Evolutionary conservation across 495 filamentous ascomycete genomes (phyloP).

Genomic region (Beverwykella pulmonaria): DNA sequence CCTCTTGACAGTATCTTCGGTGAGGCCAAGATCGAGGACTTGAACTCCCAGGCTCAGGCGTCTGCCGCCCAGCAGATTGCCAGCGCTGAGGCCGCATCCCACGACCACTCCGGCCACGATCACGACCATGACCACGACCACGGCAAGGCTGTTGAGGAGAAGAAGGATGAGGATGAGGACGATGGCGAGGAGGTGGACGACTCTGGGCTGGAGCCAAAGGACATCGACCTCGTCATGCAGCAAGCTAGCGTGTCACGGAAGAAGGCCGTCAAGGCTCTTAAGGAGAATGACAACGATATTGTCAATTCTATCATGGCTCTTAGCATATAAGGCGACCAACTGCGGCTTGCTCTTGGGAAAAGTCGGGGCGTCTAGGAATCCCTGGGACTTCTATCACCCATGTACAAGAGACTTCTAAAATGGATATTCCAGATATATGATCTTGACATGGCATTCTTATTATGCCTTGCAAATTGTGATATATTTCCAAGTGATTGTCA

Average conservation of each 20-base stretch:
- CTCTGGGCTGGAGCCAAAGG: conserved; percentile 91
- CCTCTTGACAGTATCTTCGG: conserved; percentile 82
- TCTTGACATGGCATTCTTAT: neutral
- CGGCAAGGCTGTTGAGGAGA: conserved; percentile 73
- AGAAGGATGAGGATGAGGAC: conserved; percentile 81
- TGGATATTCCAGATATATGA: neutral
- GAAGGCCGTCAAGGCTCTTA: conserved; percentile 97
- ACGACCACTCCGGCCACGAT: conserved; percentile 60
- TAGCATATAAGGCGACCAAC: conserved; percentile 70
- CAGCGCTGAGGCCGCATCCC: conserved; percentile 62
- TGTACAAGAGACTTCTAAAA: conserved; percentile 26
- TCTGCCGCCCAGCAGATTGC: conserved; percentile 90
- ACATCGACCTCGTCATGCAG: conserved; percentile 98
- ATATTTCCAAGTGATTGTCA: neutral
- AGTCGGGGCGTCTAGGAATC: conserved; percentile 2
- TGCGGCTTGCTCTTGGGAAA: neutral
- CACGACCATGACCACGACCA: conserved; percentile 65
- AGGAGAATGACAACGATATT: conserved; percentile 99
- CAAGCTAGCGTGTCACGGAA: conserved; percentile 94
- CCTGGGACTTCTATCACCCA: conserved; percentile 10
- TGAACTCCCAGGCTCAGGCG: conserved; percentile 95
- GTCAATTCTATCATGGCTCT: conserved; percentile 99
- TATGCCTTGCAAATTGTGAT: neutral
- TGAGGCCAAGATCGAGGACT: conserved; percentile 99
- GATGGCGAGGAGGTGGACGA: conserved; percentile 96